A percentile compares a stretch with the other conserved stretches of the same genome.
Evolutionary conservation across 176 grass and related monocot species (phyloP).

Genomic region (Rhynchospora pubera): DNA sequence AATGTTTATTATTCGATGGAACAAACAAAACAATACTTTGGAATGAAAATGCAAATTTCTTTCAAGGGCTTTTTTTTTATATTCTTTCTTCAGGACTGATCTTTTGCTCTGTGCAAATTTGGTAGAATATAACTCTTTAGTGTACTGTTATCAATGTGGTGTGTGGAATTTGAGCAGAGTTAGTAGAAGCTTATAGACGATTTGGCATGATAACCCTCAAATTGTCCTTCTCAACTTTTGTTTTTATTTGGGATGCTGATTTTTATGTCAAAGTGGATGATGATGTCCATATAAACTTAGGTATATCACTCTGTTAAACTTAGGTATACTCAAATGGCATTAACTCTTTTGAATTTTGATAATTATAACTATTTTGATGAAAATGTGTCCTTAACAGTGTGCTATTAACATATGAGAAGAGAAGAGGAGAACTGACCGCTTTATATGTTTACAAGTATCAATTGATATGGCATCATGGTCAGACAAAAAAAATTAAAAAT

Average conservation of each 20-base stretch:
- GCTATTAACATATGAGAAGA: too few relatives aligned
- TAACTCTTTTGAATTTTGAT: too few relatives aligned
- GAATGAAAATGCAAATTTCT: not conserved
- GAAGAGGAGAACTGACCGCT: too few relatives aligned
- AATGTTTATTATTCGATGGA: constrained; percentile 17
- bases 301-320: not conserved
- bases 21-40: constrained; percentile 2
- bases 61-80: not conserved
- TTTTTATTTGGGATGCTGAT: constrained; percentile 82
- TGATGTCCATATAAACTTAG: constrained; percentile 79
- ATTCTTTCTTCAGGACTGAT: not conserved
- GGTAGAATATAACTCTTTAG: not conserved
- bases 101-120: not conserved
- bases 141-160: not conserved
- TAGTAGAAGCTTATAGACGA: too few relatives aligned
- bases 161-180: too few relatives aligned
- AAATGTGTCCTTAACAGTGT: too few relatives aligned
- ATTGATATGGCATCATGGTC: too few relatives aligned
- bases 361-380: too few relatives aligned
- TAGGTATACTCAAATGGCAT: too few relatives aligned
- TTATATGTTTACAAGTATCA: too few relatives aligned
- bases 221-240: constrained; percentile 76
- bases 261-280: constrained; percentile 98
- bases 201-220: constrained; percentile 11
- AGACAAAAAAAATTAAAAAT: too few relatives aligned